A percentile compares a stretch with the other conserved stretches of the same genome.
phyloP scores from a whole-genome alignment of 202 grass and related monocot genomes.

The Musa balbisiana region DNA sequence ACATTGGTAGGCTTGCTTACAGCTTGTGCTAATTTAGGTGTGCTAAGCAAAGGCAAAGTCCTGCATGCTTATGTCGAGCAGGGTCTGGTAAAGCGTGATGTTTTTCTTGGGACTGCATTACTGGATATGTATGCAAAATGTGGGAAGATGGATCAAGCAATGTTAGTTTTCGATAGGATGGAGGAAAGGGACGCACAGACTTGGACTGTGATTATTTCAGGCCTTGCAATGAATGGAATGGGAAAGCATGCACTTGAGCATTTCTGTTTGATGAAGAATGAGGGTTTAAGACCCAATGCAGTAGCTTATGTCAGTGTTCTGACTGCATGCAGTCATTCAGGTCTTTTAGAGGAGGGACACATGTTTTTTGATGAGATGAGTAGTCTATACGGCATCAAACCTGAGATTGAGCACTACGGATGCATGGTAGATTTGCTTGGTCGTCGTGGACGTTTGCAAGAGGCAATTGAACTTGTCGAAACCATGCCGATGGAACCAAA shows the following conservation, averaged over 20 bases:
- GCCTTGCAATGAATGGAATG: conserved; percentile 58
- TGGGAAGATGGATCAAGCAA: conserved; percentile 48
- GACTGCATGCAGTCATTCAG: conserved; percentile 59
- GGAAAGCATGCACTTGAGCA: conserved; percentile 42
- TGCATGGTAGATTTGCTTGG: conserved; percentile 75
- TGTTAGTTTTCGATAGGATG: conserved; percentile 39
- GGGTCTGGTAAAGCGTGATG: conserved; percentile 41
- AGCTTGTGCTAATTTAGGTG: conserved; percentile 64
- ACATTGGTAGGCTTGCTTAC: conserved; percentile 56
- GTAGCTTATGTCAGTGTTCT: conserved; percentile 62
- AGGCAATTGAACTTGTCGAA: conserved; percentile 50
- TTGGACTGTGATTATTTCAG: conserved; percentile 53
- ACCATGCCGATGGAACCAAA: conserved; percentile 68
- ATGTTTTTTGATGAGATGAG: conserved; percentile 55
- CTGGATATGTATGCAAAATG: conserved; percentile 81
- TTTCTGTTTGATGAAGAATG: conserved; percentile 52
- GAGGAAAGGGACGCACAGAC: conserved; percentile 35
- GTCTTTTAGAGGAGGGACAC: conserved; percentile 36
- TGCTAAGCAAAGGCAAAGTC: conserved; percentile 45
- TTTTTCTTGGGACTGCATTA: conserved; percentile 53
- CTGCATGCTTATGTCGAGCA: conserved; percentile 54
- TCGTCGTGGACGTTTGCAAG: conserved; percentile 38
- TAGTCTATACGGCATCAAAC: conserved; percentile 34
- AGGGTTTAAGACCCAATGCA: conserved; percentile 40
- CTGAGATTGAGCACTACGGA: conserved; percentile 61